Conservation (phyloP, 305 asterid genomes). For the Fraxinus xanthoxyloides region DNA sequence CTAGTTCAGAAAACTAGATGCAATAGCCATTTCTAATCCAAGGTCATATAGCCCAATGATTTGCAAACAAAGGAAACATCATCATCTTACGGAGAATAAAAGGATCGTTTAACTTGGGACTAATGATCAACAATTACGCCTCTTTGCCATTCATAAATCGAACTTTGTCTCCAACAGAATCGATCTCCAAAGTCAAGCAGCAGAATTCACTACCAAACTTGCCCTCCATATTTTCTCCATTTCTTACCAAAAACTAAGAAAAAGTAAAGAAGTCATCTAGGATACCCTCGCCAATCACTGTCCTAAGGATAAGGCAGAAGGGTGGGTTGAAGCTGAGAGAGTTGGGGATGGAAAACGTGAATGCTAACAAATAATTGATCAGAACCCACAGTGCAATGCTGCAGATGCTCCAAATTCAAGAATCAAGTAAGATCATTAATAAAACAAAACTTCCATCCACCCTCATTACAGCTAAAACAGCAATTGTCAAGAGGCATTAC, state of each 20-base stretch:
- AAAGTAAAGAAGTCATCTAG: background rate
- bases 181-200: background rate
- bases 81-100: too few relatives aligned
- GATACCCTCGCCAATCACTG: background rate
- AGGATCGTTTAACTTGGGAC: background rate
- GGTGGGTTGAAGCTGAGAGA: background rate
- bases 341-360: background rate
- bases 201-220: background rate
- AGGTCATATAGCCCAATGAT: too few relatives aligned
- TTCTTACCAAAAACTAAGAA: background rate
- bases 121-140: background rate
- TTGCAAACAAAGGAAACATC: too few relatives aligned
- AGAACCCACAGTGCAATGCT: background rate
- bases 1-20: too few relatives aligned
- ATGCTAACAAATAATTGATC: background rate
- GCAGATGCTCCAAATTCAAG: background rate
- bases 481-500: background rate
- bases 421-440: background rate
- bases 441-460: background rate
- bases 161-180: background rate
- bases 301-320: background rate
- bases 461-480: background rate
- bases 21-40: too few relatives aligned
- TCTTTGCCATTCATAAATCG: background rate
- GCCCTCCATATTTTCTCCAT: background rate